Conservation (phyloP, 1,139 yeast genomes). For the Kodamaea ohmeri region DNA sequence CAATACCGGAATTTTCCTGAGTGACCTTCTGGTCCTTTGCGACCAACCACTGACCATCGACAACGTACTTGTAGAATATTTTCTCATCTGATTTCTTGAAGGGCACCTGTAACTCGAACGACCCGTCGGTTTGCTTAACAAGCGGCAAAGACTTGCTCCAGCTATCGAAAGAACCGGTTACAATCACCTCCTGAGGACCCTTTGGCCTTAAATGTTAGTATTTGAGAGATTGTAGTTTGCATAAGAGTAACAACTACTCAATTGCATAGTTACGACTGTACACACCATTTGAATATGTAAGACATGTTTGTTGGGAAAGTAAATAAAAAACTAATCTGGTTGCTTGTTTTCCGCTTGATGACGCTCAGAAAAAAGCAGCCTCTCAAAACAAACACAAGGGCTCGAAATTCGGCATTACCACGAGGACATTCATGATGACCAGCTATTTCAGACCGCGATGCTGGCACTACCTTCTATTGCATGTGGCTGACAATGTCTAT, state of each 20-base stretch:
- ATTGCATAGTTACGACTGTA: conserved; percentile 1
- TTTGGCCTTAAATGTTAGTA: conserved; percentile 51
- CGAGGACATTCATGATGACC: background rate
- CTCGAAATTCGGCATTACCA: conserved; percentile 1
- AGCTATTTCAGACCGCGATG: no score
- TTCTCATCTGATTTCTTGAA: conserved; percentile 37
- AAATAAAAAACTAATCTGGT: conserved; percentile 1
- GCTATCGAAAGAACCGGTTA: conserved; percentile 75
- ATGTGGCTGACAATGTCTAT: background rate
- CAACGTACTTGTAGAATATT: conserved; percentile 65
- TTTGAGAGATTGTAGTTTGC: background rate
- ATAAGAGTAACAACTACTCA: no score
- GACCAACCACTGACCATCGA: conserved; percentile 69
- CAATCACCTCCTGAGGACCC: conserved; percentile 69
- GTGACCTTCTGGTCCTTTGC: conserved; percentile 44
- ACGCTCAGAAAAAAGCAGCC: conserved; percentile 2
- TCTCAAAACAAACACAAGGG: background rate
- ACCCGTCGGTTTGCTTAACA: conserved; percentile 58
- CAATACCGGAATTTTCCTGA: conserved; percentile 53
- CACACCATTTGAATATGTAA: conserved; percentile 14
- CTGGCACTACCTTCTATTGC: background rate
- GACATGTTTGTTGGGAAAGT: conserved; percentile 3
- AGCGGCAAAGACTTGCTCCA: conserved; percentile 64
- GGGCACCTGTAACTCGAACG: conserved; percentile 59
- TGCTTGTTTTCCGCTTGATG: conserved; percentile 2